Evolutionary conservation across 441 rosid genomes (phyloP), one percentile per base, ranked within the genome.

Genomic region (Melianthus villosus): DNA sequence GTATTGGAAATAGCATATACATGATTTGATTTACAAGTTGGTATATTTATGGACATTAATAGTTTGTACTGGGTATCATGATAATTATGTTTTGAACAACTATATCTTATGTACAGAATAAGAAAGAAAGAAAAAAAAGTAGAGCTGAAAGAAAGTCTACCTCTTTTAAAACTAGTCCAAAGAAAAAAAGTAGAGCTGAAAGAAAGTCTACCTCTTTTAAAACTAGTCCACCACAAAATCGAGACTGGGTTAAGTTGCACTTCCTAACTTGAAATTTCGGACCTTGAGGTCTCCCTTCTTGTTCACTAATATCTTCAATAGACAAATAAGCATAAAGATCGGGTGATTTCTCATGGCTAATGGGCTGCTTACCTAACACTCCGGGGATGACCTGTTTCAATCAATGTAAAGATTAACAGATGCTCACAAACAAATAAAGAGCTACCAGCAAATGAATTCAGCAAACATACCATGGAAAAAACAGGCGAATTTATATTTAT

Each of bases 361-460:
- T 73, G 32, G 37, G 32, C 44, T 60, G 62, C 28, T 59, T 60
- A 25, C 56, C 47, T 25, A 78, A 47, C 4, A 82, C 41, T 43
- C 78, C 72, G 4, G 99, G 99, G 52, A 91, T 79, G 28, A 79
- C 94, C 99, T 91, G 69, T 16, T n/a, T n/a, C n/a, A 41, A 59
- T 36, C 15, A 9, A 7, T 16, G 41, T 40, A 23, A 34, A 54
- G 50, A 39, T 41, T 10, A 54, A 38, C 38, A 57, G 22, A 8
- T 23, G 13, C 25, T 23, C 12, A 23, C 38, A 40, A 37, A 16
- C 20, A 22, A 28, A 19, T 1, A 9, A 15, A 19, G 10, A 1
- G 9, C 20, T 33, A 34, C 26, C 25, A 1, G 14, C 2, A 10
- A 0, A 2, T 4, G 33, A 12, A 31, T 20, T 33, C n/a, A n/a